Percentiles rank a stretch among this genome's conserved stretches.
These are phyloP conservation scores for Chrysanthemum makinoi DNA, from an alignment of 129 eudicot species.

Conservation along the genomic window DNA sequence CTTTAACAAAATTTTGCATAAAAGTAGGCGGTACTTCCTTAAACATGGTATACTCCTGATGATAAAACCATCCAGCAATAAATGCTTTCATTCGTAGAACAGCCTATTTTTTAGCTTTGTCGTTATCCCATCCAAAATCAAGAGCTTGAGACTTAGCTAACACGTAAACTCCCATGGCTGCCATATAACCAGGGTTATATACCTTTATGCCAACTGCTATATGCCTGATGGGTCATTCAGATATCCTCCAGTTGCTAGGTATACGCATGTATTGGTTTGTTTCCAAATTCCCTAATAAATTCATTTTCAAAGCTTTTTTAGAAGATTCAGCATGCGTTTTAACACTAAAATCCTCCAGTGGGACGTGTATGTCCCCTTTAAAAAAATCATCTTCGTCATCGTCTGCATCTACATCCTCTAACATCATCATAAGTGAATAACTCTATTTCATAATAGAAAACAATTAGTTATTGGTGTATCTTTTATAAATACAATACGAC, in stretches of 20 bases:
- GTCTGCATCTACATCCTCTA: background rate
- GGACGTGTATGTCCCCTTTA: background rate
- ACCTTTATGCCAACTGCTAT: background rate
- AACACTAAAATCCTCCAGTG: background rate
- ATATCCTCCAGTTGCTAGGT: background rate
- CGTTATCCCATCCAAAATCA: conserved; percentile 3
- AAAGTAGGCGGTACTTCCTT: background rate
- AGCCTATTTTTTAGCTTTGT: background rate
- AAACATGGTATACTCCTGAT: background rate
- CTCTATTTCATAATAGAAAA: background rate
- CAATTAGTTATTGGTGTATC: background rate
- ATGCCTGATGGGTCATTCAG: background rate
- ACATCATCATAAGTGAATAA: background rate
- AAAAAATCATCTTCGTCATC: background rate
- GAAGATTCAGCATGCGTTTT: background rate
- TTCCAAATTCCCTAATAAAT: background rate
- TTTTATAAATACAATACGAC: too few species aligned
- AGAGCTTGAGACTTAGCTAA: conserved; percentile 9
- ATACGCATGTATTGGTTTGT: conserved; percentile 4
- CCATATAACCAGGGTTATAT: background rate
- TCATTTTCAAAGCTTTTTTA: background rate
- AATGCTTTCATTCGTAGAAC: background rate
- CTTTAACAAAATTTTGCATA: background rate
- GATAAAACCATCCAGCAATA: background rate
- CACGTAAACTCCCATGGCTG: background rate